These are phyloP conservation scores for Fusarium pseudocircinatum DNA, from an alignment of 2,329 filamentous ascomycete genomes.

Conservation along the genomic window DNA sequence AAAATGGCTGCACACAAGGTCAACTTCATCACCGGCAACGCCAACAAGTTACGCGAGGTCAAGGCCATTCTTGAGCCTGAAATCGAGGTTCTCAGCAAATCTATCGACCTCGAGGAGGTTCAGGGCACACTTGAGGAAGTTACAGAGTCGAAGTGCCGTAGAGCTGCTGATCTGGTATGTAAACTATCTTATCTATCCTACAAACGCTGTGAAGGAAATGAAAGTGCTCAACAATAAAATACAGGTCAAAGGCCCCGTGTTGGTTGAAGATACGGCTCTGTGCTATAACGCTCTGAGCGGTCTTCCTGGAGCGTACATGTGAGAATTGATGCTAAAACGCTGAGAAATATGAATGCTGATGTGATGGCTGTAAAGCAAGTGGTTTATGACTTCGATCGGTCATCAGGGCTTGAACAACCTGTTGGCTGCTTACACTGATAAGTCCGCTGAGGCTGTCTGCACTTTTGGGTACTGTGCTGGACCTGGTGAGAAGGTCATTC, in stretches of 20 bases:
- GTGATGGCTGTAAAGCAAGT: conserved; percentile 73
- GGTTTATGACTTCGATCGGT: conserved; percentile 87
- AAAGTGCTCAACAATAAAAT: conserved; percentile 7
- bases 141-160: conserved; percentile 84
- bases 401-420: conserved; percentile 90
- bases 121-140: conserved; percentile 95
- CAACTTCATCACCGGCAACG: conserved; percentile 97
- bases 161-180: conserved; percentile 79
- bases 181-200: neutral
- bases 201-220: neutral
- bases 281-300: conserved; percentile 91
- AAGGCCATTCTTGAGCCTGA: conserved; percentile 82
- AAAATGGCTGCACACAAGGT: conserved; percentile 60
- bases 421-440: conserved; percentile 87
- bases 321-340: conserved; percentile 44
- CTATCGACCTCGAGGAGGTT: conserved; percentile 85
- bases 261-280: conserved; percentile 95
- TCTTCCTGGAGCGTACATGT: conserved; percentile 98
- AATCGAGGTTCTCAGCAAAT: conserved; percentile 78
- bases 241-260: conserved; percentile 83
- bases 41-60: conserved; percentile 92
- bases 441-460: conserved; percentile 91
- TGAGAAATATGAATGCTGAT: neutral
- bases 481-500: conserved; percentile 81
- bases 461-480: conserved; percentile 94